phyloP scores from a whole-genome alignment of 2,329 filamentous ascomycete species.

The Sphaerostilbella broomeana region DNA sequence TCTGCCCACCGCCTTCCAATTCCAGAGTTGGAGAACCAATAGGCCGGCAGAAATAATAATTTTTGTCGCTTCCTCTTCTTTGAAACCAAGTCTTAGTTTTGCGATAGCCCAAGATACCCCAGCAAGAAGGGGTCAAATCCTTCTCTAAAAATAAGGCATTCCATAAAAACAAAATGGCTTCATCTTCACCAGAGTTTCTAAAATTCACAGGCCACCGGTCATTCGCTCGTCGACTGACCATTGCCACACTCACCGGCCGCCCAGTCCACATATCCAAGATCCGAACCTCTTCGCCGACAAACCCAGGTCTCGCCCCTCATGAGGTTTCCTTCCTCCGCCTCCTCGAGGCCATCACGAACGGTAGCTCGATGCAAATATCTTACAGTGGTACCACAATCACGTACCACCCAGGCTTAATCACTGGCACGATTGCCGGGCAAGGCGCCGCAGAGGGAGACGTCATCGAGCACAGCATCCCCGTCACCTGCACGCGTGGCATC shows the following conservation, averaged over 20 bases:
- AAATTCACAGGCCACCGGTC: constrained; percentile 79
- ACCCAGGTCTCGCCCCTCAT: constrained; percentile 82
- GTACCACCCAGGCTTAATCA: constrained; percentile 88
- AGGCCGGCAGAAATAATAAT: constrained; percentile 11
- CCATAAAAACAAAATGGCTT: constrained; percentile 25
- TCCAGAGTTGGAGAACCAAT: constrained; percentile 7
- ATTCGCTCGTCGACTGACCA: constrained; percentile 75
- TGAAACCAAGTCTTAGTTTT: constrained; percentile 11
- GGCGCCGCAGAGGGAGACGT: constrained; percentile 66
- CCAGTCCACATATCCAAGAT: constrained; percentile 92
- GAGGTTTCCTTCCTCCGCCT: constrained; percentile 95
- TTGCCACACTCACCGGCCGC: constrained; percentile 84
- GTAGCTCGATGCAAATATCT: constrained; percentile 88
- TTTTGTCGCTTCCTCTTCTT: constrained; percentile 6
- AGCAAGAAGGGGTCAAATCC: too few relatives aligned
- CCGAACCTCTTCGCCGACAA: constrained; percentile 75
- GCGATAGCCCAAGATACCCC: constrained; percentile 1
- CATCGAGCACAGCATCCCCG: constrained; percentile 73
- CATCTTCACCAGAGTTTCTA: constrained; percentile 48
- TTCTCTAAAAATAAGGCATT: background rate
- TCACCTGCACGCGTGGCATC: constrained; percentile 70
- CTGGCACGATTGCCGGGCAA: constrained; percentile 69
- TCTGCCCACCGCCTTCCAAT: constrained; percentile 9
- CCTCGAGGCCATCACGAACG: constrained; percentile 91
- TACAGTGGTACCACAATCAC: constrained; percentile 91